A percentile compares a stretch with the other conserved stretches of the same genome.
These are phyloP conservation scores for Phlyctochytrium planicorne DNA, from an alignment of 192 early-diverging fungal species.

Conservation along the genomic window DNA sequence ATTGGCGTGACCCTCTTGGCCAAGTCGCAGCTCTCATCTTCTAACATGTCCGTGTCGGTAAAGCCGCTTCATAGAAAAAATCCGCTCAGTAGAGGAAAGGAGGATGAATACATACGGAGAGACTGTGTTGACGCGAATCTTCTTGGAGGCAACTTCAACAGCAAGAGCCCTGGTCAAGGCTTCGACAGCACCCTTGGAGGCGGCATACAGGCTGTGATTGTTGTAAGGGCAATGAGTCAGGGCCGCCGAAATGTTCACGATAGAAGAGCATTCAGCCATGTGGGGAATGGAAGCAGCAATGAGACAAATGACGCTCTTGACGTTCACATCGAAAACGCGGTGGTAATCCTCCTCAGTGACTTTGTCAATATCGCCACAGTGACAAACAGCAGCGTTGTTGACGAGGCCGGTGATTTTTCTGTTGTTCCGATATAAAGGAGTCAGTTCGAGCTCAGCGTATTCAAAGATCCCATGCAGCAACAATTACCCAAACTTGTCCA, in stretches of 20 bases:
- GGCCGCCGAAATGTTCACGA: constrained; percentile 37
- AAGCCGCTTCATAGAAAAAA: constrained; percentile 4
- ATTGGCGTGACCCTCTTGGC: constrained; percentile 11
- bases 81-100: not conserved
- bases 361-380: constrained; percentile 16
- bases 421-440: not conserved
- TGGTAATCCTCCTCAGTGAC: constrained; percentile 31
- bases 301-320: constrained; percentile 31
- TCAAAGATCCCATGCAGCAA: no score
- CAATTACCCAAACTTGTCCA: no score
- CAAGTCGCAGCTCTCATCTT: constrained; percentile 11
- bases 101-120: constrained; percentile 18
- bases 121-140: constrained; percentile 37
- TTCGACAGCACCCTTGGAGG: constrained; percentile 35
- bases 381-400: constrained; percentile 37
- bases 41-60: constrained; percentile 23
- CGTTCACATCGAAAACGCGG: constrained; percentile 29
- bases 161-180: constrained; percentile 33
- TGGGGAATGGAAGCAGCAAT: constrained; percentile 23
- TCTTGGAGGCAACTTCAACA: constrained; percentile 31
- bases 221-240: constrained; percentile 10
- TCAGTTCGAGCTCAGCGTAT: no score
- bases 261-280: constrained; percentile 21
- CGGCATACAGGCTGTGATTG: constrained; percentile 12
- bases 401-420: constrained; percentile 11